phyloP scores from a whole-genome alignment of 805 yeast species.

The Wickerhamiella alocasiicola region DNA sequence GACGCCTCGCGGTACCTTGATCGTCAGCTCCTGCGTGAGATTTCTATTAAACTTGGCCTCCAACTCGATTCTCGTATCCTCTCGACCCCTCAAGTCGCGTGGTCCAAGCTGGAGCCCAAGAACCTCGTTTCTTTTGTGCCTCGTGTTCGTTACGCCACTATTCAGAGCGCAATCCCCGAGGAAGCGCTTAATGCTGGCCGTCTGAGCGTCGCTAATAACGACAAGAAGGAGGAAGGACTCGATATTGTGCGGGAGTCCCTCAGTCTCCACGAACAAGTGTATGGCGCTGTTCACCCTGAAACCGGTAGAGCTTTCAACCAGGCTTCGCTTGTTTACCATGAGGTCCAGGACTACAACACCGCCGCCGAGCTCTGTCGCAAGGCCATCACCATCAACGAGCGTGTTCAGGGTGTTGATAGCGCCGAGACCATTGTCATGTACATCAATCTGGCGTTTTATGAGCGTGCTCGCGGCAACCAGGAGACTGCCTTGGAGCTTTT shows the following conservation, averaged over 20 bases:
- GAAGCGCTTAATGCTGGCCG: constrained; percentile 42
- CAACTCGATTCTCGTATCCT: constrained; percentile 58
- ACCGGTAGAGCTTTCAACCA: constrained; percentile 58
- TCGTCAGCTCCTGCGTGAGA: constrained; percentile 47
- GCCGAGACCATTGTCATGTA: constrained; percentile 60
- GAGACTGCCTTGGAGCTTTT: constrained; percentile 51
- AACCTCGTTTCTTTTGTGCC: constrained; percentile 67
- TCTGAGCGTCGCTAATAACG: constrained; percentile 16
- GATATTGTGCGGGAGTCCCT: constrained; percentile 57
- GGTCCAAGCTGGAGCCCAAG: constrained; percentile 33
- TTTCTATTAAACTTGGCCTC: constrained; percentile 69
- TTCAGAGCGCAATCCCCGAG: constrained; percentile 53
- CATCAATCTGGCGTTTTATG: constrained; percentile 63
- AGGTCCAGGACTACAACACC: constrained; percentile 40
- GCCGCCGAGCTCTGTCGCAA: constrained; percentile 57
- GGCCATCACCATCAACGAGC: constrained; percentile 62
- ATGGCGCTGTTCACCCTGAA: constrained; percentile 68
- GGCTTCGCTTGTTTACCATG: constrained; percentile 55
- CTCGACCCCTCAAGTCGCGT: constrained; percentile 1
- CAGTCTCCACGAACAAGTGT: constrained; percentile 65
- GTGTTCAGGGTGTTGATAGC: constrained; percentile 71
- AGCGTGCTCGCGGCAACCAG: constrained; percentile 45
- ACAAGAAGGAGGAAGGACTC: constrained; percentile 45
- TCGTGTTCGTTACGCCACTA: constrained; percentile 56
- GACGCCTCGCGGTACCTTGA: constrained; percentile 33